Percentiles rank a stretch among this genome's conserved stretches.
These are phyloP conservation scores for Pleoardoris graminearum DNA, from an alignment of 2,329 filamentous ascomycete genomes.

Conservation along the genomic window DNA sequence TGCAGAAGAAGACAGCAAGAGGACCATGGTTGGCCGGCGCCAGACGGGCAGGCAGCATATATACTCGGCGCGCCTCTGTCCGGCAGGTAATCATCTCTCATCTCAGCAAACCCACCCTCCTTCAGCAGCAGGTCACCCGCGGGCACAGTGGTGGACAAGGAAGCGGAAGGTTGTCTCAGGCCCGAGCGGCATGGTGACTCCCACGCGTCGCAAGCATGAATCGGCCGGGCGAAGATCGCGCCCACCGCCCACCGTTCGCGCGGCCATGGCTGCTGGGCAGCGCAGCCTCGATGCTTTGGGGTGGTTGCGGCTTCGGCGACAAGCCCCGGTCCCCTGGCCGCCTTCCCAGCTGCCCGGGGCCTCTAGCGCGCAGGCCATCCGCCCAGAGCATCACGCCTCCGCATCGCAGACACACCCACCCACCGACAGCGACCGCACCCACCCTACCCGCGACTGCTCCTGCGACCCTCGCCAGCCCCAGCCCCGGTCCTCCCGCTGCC, in stretches of 20 bases:
- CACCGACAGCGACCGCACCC: background rate
- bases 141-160: constrained; percentile 11
- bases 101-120: too few species aligned
- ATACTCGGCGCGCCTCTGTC: constrained; percentile 17
- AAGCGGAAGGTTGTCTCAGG: constrained; percentile 23
- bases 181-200: constrained; percentile 17
- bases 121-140: constrained; percentile 37
- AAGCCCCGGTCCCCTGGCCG: background rate
- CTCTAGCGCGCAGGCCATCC: constrained; percentile 3
- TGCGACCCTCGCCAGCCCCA: constrained; percentile 5
- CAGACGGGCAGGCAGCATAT: constrained; percentile 16
- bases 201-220: background rate
- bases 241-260: constrained; percentile 2
- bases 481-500: constrained; percentile 13
- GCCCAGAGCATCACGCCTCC: background rate
- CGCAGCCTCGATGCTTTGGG: background rate
- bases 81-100: background rate
- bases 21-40: constrained; percentile 15
- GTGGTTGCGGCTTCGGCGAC: constrained; percentile 1
- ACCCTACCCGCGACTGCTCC: constrained; percentile 1
- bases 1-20: background rate
- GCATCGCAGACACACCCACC: constrained; percentile 7
- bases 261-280: background rate
- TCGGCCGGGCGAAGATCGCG: constrained; percentile 11
- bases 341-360: constrained; percentile 4